These are phyloP conservation scores for Eremochloa ophiuroides DNA, from an alignment of 176 grass and related monocot genomes.

Conservation along the genomic window DNA sequence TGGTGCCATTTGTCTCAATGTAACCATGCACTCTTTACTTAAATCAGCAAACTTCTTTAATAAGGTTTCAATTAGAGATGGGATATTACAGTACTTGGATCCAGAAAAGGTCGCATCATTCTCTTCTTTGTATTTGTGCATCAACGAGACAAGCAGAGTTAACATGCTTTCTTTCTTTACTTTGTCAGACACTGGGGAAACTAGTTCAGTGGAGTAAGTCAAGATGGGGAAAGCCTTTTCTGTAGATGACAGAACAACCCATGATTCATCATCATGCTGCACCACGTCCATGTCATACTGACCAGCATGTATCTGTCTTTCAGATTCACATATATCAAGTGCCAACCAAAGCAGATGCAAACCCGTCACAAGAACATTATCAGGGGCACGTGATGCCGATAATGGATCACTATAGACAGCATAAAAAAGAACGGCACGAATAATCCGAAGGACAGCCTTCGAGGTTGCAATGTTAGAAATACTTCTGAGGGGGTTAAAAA, in stretches of 20 bases:
- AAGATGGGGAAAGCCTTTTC: constrained; percentile 61
- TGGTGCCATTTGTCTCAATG: constrained; percentile 65
- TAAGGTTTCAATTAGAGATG: constrained; percentile 73
- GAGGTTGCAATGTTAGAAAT: constrained; percentile 85
- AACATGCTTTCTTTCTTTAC: constrained; percentile 67
- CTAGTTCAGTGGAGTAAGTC: constrained; percentile 55
- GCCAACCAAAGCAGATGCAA: constrained; percentile 84
- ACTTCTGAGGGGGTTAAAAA: constrained; percentile 60
- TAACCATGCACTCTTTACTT: constrained; percentile 51
- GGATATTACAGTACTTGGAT: constrained; percentile 78
- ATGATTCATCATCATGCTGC: constrained; percentile 59
- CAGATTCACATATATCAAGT: constrained; percentile 80
- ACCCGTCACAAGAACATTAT: constrained; percentile 82
- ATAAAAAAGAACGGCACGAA: constrained; percentile 80
- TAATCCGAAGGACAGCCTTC: constrained; percentile 69
- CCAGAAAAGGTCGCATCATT: constrained; percentile 61
- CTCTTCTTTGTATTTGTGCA: constrained; percentile 81
- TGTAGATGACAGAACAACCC: constrained; percentile 38
- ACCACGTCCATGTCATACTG: constrained; percentile 42
- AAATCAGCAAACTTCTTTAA: constrained; percentile 84
- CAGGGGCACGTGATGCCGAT: constrained; percentile 60
- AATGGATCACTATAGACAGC: constrained; percentile 46
- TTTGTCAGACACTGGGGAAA: constrained; percentile 44
- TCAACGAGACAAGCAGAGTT: constrained; percentile 72
- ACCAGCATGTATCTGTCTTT: constrained; percentile 25